Evolutionary conservation across 2,329 filamentous ascomycete species (phyloP).

Genomic region (Aspergillus latus): DNA sequence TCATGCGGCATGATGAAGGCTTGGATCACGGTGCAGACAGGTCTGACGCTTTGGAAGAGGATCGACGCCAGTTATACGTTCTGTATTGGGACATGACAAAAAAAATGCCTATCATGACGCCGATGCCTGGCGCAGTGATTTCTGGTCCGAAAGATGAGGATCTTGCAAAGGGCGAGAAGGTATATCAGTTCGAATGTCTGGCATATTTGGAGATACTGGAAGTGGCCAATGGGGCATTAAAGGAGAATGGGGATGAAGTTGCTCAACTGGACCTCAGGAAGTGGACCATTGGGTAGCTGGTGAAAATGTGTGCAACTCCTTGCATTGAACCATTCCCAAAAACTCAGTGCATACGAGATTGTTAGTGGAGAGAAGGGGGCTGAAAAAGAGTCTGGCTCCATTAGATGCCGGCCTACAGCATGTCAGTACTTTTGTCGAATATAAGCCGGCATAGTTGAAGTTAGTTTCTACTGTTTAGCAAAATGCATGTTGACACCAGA

Average conservation of each 20-base stretch:
- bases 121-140: not conserved
- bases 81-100: slow-evolving; percentile 4
- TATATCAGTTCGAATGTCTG: slow-evolving; percentile 5
- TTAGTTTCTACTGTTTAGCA: too few species aligned
- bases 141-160: not conserved
- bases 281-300: slow-evolving; percentile 3
- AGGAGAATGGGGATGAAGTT: not conserved
- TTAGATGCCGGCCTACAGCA: too few species aligned
- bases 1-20: slow-evolving; percentile 5
- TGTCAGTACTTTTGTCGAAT: too few species aligned
- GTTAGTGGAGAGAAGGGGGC: too few species aligned
- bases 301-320: not conserved
- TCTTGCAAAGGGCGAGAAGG: not conserved
- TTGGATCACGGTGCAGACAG: not conserved
- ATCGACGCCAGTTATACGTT: not conserved
- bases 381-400: too few species aligned
- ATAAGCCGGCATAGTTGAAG: too few species aligned
- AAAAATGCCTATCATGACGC: not conserved
- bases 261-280: not conserved
- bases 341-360: too few species aligned
- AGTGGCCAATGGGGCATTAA: not conserved
- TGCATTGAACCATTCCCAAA: too few species aligned
- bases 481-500: too few species aligned
- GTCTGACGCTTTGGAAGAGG: not conserved
- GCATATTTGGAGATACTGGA: slow-evolving; percentile 5